Base-by-base conservation (phyloP, 106 monocot genomes). In the Dactylorhiza incarnata region DNA sequence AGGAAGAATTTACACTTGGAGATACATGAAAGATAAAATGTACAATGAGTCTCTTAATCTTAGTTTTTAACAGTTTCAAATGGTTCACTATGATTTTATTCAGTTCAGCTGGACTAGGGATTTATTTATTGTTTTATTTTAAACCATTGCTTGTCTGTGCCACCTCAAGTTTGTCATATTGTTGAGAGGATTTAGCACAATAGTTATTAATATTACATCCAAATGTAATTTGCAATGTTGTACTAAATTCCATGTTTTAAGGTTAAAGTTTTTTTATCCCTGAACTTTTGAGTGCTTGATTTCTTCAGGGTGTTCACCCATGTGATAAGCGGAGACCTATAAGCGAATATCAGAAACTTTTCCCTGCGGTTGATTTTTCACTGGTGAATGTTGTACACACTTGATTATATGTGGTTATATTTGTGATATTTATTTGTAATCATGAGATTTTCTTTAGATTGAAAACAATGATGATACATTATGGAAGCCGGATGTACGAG, bases 351-450 rank as follows among this genome's bases (percentile, higher is more conserved):
- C 76, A 78, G 37, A 51, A 19, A 65, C 81, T 89, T 78, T 96
- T 96, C 78, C 93, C 96, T 81, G 93, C 90, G 75, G 82, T 96
- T 81, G 96, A 96, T 85, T 96, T 96, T 85, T 93, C 96, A 45
- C 78, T 91, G 90, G 96, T 74, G 73, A 84, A 81, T 86, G 68
- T 23, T 43, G 50, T 66, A 26, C 23, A 12, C 37, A 37, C 70
- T 29, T 19, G 82, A 11, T 61, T 45, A 6, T 6, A 14, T 72
- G 26, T 61, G 14, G 16, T 7, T 20, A 67, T 46, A 45, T 54
- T 56, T 52, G 16, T 66, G 49, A 14, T 22, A 62, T 5, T 71
- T 69, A 61, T 66, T 43, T 15, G 54, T 69, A 58, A 75, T n/a
- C 7, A 14, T 72, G 8, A 50, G 44, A 3, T 25, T 81, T 48